These are phyloP conservation scores for Claviceps fusiformis DNA, from an alignment of 2,329 filamentous ascomycete species.

Conservation along the genomic window DNA sequence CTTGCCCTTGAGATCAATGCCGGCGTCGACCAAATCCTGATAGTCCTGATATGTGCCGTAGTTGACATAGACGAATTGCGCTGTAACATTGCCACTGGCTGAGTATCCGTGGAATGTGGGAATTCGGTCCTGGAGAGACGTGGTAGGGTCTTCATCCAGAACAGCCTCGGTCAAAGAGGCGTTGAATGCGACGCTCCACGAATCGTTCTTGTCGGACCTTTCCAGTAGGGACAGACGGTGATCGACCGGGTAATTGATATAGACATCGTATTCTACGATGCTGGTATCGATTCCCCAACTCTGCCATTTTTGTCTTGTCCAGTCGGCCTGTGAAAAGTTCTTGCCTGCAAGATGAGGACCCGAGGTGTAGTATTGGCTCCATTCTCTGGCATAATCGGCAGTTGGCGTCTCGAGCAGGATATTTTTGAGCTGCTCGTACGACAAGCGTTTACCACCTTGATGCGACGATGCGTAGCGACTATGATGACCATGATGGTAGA, in stretches of 20 bases:
- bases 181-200: slow-evolving; percentile 57
- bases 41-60: slow-evolving; percentile 81
- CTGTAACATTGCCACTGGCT: slow-evolving; percentile 82
- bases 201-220: slow-evolving; percentile 18
- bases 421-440: slow-evolving; percentile 36
- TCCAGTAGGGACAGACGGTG: slow-evolving; percentile 55
- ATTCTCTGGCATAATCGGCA: slow-evolving; percentile 46
- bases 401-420: slow-evolving; percentile 47
- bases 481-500: slow-evolving; percentile 20
- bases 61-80: slow-evolving; percentile 76
- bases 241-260: slow-evolving; percentile 63
- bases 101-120: slow-evolving; percentile 95
- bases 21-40: slow-evolving; percentile 63
- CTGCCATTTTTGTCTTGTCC: slow-evolving; percentile 63
- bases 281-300: slow-evolving; percentile 53
- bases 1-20: slow-evolving; percentile 66
- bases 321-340: slow-evolving; percentile 63
- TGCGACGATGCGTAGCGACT: slow-evolving; percentile 15
- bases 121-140: slow-evolving; percentile 54
- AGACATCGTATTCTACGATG: slow-evolving; percentile 61
- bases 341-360: slow-evolving; percentile 65
- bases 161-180: slow-evolving; percentile 76
- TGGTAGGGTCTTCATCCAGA: slow-evolving; percentile 70
- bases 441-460: slow-evolving; percentile 15
- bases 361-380: slow-evolving; percentile 65